Evolutionary conservation across 805 yeast genomes (phyloP).

Genomic region (Candida krabiensis): DNA sequence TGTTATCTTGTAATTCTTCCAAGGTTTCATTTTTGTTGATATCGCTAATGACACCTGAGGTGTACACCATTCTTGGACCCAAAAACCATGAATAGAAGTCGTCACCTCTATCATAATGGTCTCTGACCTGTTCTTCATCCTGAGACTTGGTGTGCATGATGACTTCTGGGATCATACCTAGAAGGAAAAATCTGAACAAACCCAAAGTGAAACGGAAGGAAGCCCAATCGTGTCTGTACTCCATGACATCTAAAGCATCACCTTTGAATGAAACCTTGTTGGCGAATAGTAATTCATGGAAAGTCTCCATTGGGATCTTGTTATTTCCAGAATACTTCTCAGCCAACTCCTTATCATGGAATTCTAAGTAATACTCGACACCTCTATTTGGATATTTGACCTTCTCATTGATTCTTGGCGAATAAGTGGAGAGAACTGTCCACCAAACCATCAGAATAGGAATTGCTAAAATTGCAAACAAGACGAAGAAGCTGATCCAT

Average conservation of each 20-base stretch:
- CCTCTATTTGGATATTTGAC: constrained; percentile 75
- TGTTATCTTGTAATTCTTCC: constrained; percentile 84
- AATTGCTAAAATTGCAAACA: constrained; percentile 51
- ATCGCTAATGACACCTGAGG: constrained; percentile 81
- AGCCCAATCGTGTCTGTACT: constrained; percentile 91
- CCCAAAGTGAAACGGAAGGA: constrained; percentile 73
- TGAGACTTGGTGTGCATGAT: constrained; percentile 89
- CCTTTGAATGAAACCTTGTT: constrained; percentile 86
- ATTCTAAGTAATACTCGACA: constrained; percentile 76
- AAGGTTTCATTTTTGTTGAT: constrained; percentile 69
- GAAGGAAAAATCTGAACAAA: constrained; percentile 74
- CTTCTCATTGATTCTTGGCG: constrained; percentile 81
- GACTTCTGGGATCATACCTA: constrained; percentile 91
- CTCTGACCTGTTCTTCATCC: constrained; percentile 95
- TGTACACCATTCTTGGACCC: constrained; percentile 93
- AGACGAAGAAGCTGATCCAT: constrained; percentile 61
- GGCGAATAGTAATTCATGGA: constrained; percentile 83
- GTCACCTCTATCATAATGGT: constrained; percentile 94
- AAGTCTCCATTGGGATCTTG: constrained; percentile 90
- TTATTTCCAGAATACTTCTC: constrained; percentile 66
- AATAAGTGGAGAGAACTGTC: constrained; percentile 72
- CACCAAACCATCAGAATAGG: constrained; percentile 83
- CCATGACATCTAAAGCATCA: constrained; percentile 79
- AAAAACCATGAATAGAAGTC: constrained; percentile 93
- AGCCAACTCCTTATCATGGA: constrained; percentile 70